These are phyloP conservation scores for Myotisia sp. DNA, from an alignment of 2,329 filamentous ascomycete species.

Conservation along the genomic window DNA sequence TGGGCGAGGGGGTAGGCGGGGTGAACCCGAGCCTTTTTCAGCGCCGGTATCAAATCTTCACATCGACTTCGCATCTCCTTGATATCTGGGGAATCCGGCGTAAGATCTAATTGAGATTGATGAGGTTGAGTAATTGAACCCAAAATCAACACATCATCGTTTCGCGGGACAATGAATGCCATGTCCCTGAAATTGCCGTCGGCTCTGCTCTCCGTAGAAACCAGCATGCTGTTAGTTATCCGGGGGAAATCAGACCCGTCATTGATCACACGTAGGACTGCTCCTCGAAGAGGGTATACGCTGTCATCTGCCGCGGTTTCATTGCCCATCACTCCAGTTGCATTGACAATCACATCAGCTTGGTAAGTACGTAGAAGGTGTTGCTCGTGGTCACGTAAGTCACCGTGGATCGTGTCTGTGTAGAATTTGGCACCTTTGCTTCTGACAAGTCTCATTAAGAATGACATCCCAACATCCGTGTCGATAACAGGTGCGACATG, in stretches of 20 bases:
- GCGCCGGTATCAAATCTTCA: too few species aligned
- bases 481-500: slow-evolving; percentile 34
- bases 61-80: too few species aligned
- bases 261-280: slow-evolving; percentile 33
- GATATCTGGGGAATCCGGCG: too few species aligned
- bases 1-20: too few species aligned
- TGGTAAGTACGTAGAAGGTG: too few species aligned
- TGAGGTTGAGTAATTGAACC: too few species aligned
- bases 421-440: slow-evolving; percentile 29
- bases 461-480: slow-evolving; percentile 32
- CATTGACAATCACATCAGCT: slow-evolving; percentile 27
- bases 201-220: slow-evolving; percentile 23
- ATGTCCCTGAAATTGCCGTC: slow-evolving; percentile 5
- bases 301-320: slow-evolving; percentile 27
- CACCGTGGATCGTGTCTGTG: slow-evolving; percentile 25
- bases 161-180: slow-evolving; percentile 30
- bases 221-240: slow-evolving; percentile 27
- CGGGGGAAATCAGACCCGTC: slow-evolving; percentile 31
- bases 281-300: slow-evolving; percentile 33
- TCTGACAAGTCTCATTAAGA: slow-evolving; percentile 28
- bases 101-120: too few species aligned
- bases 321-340: slow-evolving; percentile 33
- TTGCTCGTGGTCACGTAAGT: slow-evolving; percentile 27
- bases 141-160: slow-evolving; percentile 32
- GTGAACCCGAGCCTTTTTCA: too few species aligned